phyloP scores from a whole-genome alignment of 1,284 basidiomycete species.

The Cerioporus squamosus region DNA sequence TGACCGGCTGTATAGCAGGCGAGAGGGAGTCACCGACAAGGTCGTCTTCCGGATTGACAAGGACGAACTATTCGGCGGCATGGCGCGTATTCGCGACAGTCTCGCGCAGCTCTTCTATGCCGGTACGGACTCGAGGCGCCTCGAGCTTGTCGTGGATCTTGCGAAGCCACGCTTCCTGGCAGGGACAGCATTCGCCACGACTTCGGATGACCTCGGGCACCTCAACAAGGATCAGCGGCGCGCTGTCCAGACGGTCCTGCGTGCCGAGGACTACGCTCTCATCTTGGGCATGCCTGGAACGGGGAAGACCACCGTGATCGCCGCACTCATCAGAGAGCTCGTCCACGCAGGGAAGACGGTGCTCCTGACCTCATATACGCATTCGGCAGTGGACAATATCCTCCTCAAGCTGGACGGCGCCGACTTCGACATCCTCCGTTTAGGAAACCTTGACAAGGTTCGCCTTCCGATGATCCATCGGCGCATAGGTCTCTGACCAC shows the following conservation, averaged over 20 bases:
- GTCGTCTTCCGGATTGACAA: slow-evolving; percentile 89
- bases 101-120: slow-evolving; percentile 89
- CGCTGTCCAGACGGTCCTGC: slow-evolving; percentile 78
- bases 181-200: slow-evolving; percentile 16
- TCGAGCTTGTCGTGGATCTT: slow-evolving; percentile 85
- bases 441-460: slow-evolving; percentile 94
- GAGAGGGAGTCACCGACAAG: slow-evolving; percentile 13
- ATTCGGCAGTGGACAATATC: slow-evolving; percentile 97
- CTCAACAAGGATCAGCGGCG: slow-evolving; percentile 80
- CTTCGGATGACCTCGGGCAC: slow-evolving; percentile 11
- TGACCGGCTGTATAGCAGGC: slow-evolving; percentile 40
- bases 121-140: slow-evolving; percentile 64
- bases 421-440: slow-evolving; percentile 77
- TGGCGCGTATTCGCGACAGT: slow-evolving; percentile 89
- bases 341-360: slow-evolving; percentile 87
- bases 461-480: slow-evolving; percentile 22
- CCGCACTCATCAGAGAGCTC: slow-evolving; percentile 83
- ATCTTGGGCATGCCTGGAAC: slow-evolving; percentile 98
- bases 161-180: slow-evolving; percentile 65
- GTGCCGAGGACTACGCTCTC: slow-evolving; percentile 88
- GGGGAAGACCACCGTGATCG: slow-evolving; percentile 96
- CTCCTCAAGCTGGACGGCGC: slow-evolving; percentile 75
- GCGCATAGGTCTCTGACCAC: background rate
- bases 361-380: slow-evolving; percentile 91
- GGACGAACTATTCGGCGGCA: slow-evolving; percentile 88